Base-by-base conservation (phyloP, 768 basidiomycete genomes). In the Suillus tomentosus region DNA sequence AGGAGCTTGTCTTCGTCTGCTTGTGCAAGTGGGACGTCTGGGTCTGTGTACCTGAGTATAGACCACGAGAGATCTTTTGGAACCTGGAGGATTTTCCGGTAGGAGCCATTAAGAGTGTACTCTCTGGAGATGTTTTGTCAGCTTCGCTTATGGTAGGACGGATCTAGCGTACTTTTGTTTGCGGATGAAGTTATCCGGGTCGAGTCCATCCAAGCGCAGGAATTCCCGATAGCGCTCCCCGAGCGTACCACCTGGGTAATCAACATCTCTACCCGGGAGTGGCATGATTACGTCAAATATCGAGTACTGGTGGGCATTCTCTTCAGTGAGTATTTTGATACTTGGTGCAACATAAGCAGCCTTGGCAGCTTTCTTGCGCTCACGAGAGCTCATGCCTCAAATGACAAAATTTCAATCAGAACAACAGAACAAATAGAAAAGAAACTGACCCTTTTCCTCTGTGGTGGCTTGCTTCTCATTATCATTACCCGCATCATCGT, bases 221-320 rank as follows among this genome's bases (percentile, higher is more conserved):
- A 92, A 95, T 71, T 91, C 86, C 65, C 82, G 82, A 75, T 96
- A 98, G 59, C 87, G 84, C 69, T 96, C 90, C 31, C 95, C 94
- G n/a, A 98, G 85, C 22, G 80, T 69, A 14, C 95, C 95, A 4
- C 89, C 91, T 0, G 97, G 97, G 74, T 94, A 98, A 40, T 90
- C 90, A 22, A 99, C 94, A 71, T 96, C 94, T 67, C 88, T 94
- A 4, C 97, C 97, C 36, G 97, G 96, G 22, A 99, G 79, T n/a
- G 97, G 96, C 89, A 99, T 94, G 66, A 99, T 86, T 62, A 99
- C 92, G 76, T 99, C 96, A 71, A 94, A 94, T 66, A 99, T 94
- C 17, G 88, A 86, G 77, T 95, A 91, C 63, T 90, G 87, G 70
- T 86, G 80, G 54, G 95, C 75, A 73, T 98, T 94, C 19, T 83